Conservation (phyloP, 176 grass and related monocot species). For the Avena insularis region DNA sequence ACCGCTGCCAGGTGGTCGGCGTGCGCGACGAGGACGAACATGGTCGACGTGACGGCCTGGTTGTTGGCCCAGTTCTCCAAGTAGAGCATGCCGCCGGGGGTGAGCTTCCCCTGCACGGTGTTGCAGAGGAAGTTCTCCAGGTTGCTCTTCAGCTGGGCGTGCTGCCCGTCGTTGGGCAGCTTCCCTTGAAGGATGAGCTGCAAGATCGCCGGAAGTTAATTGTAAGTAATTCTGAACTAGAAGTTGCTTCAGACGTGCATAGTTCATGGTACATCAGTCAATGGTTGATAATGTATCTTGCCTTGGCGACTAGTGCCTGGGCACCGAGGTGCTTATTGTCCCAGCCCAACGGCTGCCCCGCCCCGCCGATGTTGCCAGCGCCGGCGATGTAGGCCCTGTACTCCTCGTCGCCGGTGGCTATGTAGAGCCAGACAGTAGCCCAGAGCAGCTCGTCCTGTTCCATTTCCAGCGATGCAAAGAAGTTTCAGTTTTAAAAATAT, state of each 20-base stretch:
- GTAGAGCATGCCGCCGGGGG: conserved; percentile 66
- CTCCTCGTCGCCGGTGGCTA: conserved; percentile 51
- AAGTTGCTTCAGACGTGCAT: not conserved
- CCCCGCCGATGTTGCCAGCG: conserved; percentile 43
- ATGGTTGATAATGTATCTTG: conserved; percentile 10
- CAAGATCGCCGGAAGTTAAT: not conserved
- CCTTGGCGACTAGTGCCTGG: conserved; percentile 74
- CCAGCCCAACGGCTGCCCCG: conserved; percentile 50
- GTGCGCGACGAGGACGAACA: conserved; percentile 58
- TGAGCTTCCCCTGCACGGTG: conserved; percentile 51
- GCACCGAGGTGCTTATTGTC: conserved; percentile 81
- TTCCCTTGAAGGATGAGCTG: conserved; percentile 64
- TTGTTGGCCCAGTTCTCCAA: conserved; percentile 56
- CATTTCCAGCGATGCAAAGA: not conserved
- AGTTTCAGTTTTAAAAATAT: not conserved
- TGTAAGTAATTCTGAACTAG: not conserved
- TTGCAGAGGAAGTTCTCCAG: conserved; percentile 63
- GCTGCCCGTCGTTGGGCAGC: conserved; percentile 42
- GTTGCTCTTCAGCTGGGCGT: conserved; percentile 39
- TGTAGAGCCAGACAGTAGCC: conserved; percentile 74
- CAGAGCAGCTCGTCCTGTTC: conserved; percentile 81
- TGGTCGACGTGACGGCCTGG: conserved; percentile 62
- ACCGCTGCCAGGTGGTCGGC: conserved; percentile 51
- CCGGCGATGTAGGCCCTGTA: conserved; percentile 52
- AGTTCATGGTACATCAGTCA: not conserved